These are phyloP conservation scores for Hyphochytrium catenoides DNA, from an alignment of 352 stramenopile genomes.

Conservation along the genomic window DNA sequence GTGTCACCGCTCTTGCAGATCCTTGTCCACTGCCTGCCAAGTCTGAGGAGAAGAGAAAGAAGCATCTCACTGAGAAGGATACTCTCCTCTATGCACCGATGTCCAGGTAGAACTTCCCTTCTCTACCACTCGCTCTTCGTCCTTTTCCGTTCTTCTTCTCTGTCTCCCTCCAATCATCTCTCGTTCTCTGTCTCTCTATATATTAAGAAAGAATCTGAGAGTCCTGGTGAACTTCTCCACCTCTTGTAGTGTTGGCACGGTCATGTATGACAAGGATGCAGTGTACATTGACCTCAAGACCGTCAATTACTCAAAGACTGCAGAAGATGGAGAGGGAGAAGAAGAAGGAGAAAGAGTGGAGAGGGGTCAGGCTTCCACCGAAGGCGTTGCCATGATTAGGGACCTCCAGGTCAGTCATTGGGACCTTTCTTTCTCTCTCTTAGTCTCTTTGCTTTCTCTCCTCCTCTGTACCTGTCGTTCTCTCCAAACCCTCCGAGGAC, in stretches of 20 bases:
- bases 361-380: slow-evolving; percentile 18
- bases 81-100: slow-evolving; percentile 78
- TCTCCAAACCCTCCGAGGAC: no score
- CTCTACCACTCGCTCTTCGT: neutral
- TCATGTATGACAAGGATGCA: slow-evolving; percentile 96
- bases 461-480: no score
- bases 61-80: slow-evolving; percentile 78
- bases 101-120: slow-evolving; percentile 10
- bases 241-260: slow-evolving; percentile 75
- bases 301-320: slow-evolving; percentile 78
- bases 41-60: slow-evolving; percentile 37
- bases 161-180: neutral
- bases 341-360: slow-evolving; percentile 22
- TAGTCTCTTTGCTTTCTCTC: no score
- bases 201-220: neutral
- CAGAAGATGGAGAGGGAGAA: slow-evolving; percentile 18
- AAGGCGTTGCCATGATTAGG: slow-evolving; percentile 80
- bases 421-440: no score
- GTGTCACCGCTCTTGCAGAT: slow-evolving; percentile 79
- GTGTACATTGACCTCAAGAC: slow-evolving; percentile 95
- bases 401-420: slow-evolving; percentile 63
- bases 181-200: neutral
- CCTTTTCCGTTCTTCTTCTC: neutral
- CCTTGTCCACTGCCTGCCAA: slow-evolving; percentile 79
- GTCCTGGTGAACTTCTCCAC: neutral